A percentile compares a stretch with the other conserved stretches of the same genome.
These are phyloP conservation scores for Hirsutella minnesotensis DNA, from an alignment of 2,329 filamentous ascomycete genomes.

Conservation along the genomic window DNA sequence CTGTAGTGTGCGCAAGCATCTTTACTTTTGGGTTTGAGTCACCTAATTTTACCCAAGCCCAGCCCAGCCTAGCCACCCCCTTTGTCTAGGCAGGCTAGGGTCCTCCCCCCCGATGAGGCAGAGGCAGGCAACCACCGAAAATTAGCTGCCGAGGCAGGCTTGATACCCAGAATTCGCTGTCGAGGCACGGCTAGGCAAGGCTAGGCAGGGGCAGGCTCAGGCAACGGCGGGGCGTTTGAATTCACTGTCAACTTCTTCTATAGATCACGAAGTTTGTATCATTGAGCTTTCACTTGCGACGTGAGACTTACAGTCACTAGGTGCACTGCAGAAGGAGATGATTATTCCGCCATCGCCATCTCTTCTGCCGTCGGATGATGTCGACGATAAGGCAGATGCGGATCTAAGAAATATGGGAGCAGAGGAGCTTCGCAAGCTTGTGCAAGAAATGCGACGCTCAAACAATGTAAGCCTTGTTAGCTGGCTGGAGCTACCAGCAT, in stretches of 20 bases:
- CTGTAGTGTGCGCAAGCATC: no score
- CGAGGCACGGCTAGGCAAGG: no score
- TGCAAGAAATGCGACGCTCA: not conserved
- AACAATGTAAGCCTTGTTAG: not conserved
- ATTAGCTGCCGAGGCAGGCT: no score
- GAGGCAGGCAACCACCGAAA: no score
- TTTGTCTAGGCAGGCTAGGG: no score
- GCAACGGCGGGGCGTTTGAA: no score
- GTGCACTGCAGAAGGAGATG: conserved; percentile 10
- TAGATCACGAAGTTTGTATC: conserved; percentile 11
- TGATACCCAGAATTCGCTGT: no score
- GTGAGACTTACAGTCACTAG: conserved; percentile 3
- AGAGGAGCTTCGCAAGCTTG: not conserved
- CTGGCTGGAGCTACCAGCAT: not conserved
- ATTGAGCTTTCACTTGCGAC: not conserved
- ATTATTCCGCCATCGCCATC: conserved; percentile 11
- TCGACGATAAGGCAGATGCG: not conserved
- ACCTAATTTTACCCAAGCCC: no score
- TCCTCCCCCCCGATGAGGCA: no score
- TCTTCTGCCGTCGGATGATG: not conserved
- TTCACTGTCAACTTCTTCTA: conserved; percentile 11
- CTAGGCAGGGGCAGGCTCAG: no score
- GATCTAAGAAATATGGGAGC: not conserved
- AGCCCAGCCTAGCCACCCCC: no score
- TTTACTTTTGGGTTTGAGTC: no score